Percentiles rank a stretch among this genome's conserved stretches.
Evolutionary conservation across 768 basidiomycete genomes (phyloP).

Genomic region (Arthromyces matolae): DNA sequence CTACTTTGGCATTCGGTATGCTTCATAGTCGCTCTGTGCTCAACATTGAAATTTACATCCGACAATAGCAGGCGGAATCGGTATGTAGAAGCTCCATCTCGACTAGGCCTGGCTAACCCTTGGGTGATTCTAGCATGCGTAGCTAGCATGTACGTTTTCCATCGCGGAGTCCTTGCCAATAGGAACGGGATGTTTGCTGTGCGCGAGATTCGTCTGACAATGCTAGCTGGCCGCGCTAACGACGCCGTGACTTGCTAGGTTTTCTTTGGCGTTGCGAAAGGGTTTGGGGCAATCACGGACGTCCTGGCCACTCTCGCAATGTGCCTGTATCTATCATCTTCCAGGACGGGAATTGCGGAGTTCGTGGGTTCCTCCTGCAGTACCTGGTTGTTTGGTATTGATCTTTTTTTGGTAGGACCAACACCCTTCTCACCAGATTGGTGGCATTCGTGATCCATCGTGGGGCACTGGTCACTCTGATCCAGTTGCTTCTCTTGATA

Average conservation of each 20-base stretch:
- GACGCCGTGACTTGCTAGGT: constrained; percentile 27
- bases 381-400: background rate
- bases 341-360: constrained; percentile 37
- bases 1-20: constrained; percentile 30
- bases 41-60: background rate
- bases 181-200: constrained; percentile 28
- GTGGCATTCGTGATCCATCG: constrained; percentile 40
- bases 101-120: background rate
- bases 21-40: background rate
- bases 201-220: constrained; percentile 3
- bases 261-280: constrained; percentile 43
- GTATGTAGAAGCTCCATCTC: constrained; percentile 13
- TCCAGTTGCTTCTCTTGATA: constrained; percentile 38
- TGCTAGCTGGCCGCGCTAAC: background rate
- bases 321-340: constrained; percentile 35
- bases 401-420: constrained; percentile 29
- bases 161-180: constrained; percentile 27
- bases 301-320: constrained; percentile 42
- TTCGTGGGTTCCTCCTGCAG: constrained; percentile 21
- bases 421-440: constrained; percentile 35
- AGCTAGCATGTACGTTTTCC: constrained; percentile 34
- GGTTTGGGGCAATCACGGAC: constrained; percentile 40
- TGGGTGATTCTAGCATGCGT: constrained; percentile 26
- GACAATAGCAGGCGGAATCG: constrained; percentile 25
- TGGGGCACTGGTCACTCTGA: constrained; percentile 40